Evolutionary conservation across 805 yeast species (phyloP).

Genomic region (Nakazawaea siamensis): DNA sequence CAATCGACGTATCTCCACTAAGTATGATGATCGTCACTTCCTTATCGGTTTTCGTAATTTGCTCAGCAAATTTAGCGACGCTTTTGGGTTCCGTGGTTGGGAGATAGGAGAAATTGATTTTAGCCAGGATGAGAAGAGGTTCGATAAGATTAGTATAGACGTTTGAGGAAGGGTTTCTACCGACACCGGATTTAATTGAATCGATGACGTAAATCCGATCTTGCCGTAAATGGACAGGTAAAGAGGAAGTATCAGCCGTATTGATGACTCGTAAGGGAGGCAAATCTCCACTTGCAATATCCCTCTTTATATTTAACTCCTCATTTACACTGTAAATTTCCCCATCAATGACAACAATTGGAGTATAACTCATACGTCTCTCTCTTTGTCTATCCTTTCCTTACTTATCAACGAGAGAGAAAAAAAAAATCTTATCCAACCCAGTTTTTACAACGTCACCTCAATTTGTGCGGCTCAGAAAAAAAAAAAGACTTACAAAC

Average conservation of each 20-base stretch:
- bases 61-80: constrained; percentile 30
- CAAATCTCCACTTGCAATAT: no score
- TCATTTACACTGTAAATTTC: neutral
- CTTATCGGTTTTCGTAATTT: constrained; percentile 15
- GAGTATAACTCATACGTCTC: no score
- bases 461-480: no score
- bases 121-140: constrained; percentile 37
- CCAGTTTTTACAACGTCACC: no score
- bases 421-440: no score
- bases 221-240: no score
- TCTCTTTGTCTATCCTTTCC: no score
- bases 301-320: no score
- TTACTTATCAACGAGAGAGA: no score
- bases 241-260: no score
- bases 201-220: constrained; percentile 31
- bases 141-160: constrained; percentile 33
- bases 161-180: constrained; percentile 23
- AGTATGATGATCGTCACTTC: constrained; percentile 45
- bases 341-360: neutral
- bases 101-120: constrained; percentile 30
- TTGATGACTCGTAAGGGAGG: no score
- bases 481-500: no score
- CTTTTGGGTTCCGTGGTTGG: constrained; percentile 32
- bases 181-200: constrained; percentile 41
- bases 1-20: constrained; percentile 83